phyloP scores from a whole-genome alignment of 805 yeast species.

The Schwanniomyces sp. region DNA sequence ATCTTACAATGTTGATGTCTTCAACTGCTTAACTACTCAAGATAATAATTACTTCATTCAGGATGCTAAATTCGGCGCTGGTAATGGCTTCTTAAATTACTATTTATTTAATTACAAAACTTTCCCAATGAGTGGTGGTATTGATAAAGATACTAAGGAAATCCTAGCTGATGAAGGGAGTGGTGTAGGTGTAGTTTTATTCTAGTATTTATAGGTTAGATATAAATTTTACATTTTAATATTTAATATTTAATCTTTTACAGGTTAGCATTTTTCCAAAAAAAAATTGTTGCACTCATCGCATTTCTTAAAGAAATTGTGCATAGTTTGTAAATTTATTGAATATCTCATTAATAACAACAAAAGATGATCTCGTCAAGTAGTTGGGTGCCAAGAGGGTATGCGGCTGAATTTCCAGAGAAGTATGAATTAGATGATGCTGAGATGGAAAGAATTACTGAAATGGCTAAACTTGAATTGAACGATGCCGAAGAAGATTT shows the following conservation, averaged over 20 bases:
- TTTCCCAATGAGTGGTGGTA: constrained; percentile 79
- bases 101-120: constrained; percentile 90
- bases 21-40: constrained; percentile 88
- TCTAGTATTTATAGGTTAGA: constrained; percentile 32
- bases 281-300: background rate
- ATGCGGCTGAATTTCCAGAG: constrained; percentile 89
- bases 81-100: constrained; percentile 90
- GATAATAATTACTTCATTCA: constrained; percentile 85
- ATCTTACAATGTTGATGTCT: constrained; percentile 73
- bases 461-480: constrained; percentile 80
- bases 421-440: constrained; percentile 85
- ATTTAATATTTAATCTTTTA: background rate
- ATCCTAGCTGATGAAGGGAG: constrained; percentile 58
- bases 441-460: constrained; percentile 87
- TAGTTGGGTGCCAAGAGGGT: constrained; percentile 95
- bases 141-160: constrained; percentile 53
- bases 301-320: background rate
- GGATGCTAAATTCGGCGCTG: constrained; percentile 83
- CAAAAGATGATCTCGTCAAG: constrained; percentile 80
- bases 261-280: background rate
- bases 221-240: background rate
- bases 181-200: constrained; percentile 88
- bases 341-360: background rate
- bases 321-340: background rate
- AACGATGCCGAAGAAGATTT: constrained; percentile 66